Conservation (phyloP, 176 grass and related monocot species). For the Zea luxurians region DNA sequence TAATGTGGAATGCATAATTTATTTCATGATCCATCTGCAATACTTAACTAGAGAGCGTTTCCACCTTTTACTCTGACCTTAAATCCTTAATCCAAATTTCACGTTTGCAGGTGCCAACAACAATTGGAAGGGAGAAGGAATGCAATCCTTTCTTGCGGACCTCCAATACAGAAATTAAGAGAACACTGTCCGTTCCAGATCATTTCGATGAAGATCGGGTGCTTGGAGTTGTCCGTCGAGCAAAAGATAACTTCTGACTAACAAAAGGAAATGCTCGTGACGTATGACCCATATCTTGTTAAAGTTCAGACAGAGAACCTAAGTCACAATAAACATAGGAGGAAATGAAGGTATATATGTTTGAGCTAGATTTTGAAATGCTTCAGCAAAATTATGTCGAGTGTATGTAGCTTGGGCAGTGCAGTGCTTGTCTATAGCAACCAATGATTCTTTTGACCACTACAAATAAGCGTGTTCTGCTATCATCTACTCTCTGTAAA, state of each 20-base stretch:
- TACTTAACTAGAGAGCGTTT: background rate
- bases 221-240: slow-evolving; percentile 65
- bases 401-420: slow-evolving; percentile 53
- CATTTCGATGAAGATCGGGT: slow-evolving; percentile 66
- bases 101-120: slow-evolving; percentile 78
- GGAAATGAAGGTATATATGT: slow-evolving; percentile 39
- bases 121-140: slow-evolving; percentile 80
- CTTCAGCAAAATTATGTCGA: slow-evolving; percentile 40
- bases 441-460: slow-evolving; percentile 48
- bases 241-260: slow-evolving; percentile 88
- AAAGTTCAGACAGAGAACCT: slow-evolving; percentile 29
- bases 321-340: slow-evolving; percentile 37
- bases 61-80: background rate
- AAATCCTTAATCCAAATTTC: slow-evolving; percentile 1
- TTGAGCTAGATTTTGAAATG: slow-evolving; percentile 41
- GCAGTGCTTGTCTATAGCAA: slow-evolving; percentile 38
- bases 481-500: slow-evolving; percentile 23
- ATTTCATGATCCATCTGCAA: slow-evolving; percentile 15
- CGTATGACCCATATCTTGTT: slow-evolving; percentile 28
- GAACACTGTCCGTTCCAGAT: slow-evolving; percentile 65
- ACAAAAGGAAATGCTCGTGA: slow-evolving; percentile 26
- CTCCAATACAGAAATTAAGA: slow-evolving; percentile 70
- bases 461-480: slow-evolving; percentile 35
- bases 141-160: slow-evolving; percentile 74
- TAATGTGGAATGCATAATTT: background rate